phyloP scores from a whole-genome alignment of 805 yeast genomes.

The Yarrowia sp. region DNA sequence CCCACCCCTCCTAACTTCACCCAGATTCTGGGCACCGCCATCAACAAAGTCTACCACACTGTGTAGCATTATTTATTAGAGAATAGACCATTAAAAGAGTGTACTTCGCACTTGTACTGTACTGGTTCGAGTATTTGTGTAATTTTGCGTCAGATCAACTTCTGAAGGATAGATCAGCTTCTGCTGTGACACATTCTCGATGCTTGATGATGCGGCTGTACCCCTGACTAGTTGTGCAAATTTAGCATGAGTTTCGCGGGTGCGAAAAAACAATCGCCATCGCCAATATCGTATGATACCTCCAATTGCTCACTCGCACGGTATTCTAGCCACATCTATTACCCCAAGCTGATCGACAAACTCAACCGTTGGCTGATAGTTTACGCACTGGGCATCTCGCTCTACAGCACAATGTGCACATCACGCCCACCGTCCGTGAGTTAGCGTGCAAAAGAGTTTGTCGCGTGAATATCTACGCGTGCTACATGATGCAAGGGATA shows the following conservation, averaged over 20 bases:
- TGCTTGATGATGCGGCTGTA: constrained; percentile 5
- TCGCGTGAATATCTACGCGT: constrained; percentile 15
- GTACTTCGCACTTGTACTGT: background rate
- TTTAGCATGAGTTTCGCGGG: too few relatives aligned
- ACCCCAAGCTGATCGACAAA: background rate
- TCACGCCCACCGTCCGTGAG: background rate
- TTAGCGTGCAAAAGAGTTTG: background rate
- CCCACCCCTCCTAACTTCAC: constrained; percentile 35
- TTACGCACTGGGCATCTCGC: too few relatives aligned
- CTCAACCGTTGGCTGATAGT: background rate
- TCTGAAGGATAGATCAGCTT: too few relatives aligned
- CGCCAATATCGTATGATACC: too few relatives aligned
- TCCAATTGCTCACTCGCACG: too few relatives aligned
- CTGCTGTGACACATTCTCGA: background rate
- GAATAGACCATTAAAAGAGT: constrained; percentile 7
- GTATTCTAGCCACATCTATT: too few relatives aligned
- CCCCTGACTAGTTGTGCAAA: background rate
- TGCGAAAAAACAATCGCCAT: too few relatives aligned
- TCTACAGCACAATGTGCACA: too few relatives aligned
- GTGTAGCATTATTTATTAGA: constrained; percentile 34
- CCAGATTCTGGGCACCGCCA: constrained; percentile 35
- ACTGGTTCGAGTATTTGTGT: background rate
- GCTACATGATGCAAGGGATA: constrained; percentile 1
- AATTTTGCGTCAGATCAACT: too few relatives aligned
- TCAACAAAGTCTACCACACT: constrained; percentile 38